Conservation (phyloP, 257 asterid species). For the Henckelia pumila region DNA sequence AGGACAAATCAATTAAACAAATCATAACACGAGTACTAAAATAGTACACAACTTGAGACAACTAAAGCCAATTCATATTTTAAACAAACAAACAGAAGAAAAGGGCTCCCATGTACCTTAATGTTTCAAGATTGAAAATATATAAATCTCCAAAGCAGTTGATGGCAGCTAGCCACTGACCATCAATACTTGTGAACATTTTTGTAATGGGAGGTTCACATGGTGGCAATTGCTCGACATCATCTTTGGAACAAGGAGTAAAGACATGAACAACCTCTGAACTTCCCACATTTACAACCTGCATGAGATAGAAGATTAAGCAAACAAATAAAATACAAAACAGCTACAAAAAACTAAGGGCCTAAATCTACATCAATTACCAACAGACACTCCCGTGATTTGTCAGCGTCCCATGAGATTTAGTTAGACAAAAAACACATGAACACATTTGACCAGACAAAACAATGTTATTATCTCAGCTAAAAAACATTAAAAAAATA, state of each 20-base stretch:
- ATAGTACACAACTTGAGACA: slow-evolving; percentile 5
- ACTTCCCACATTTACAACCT: slow-evolving; percentile 66
- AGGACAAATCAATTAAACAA: not conserved
- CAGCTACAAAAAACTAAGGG: not conserved
- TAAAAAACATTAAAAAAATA: not conserved
- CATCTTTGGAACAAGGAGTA: slow-evolving; percentile 59
- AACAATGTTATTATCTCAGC: not conserved
- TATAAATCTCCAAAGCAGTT: slow-evolving; percentile 90
- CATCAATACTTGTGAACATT: slow-evolving; percentile 76
- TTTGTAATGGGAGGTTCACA: slow-evolving; percentile 85
- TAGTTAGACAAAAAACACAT: not conserved
- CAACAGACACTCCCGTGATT: not conserved
- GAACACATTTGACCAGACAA: not conserved
- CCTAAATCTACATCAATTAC: not conserved
- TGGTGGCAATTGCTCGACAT: slow-evolving; percentile 53
- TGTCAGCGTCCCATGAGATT: not conserved
- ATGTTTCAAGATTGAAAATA: slow-evolving; percentile 72
- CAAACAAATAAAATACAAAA: not conserved
- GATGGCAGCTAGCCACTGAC: slow-evolving; percentile 88
- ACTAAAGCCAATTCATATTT: not conserved
- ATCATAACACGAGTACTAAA: not conserved
- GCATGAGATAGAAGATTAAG: slow-evolving; percentile 19
- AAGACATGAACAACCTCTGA: slow-evolving; percentile 46
- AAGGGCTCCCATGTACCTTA: slow-evolving; percentile 41
- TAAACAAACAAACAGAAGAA: not conserved